A percentile compares a stretch with the other conserved stretches of the same genome.
Conservation (phyloP, 2,329 filamentous ascomycete genomes). For the Colletotrichum sublineola region DNA sequence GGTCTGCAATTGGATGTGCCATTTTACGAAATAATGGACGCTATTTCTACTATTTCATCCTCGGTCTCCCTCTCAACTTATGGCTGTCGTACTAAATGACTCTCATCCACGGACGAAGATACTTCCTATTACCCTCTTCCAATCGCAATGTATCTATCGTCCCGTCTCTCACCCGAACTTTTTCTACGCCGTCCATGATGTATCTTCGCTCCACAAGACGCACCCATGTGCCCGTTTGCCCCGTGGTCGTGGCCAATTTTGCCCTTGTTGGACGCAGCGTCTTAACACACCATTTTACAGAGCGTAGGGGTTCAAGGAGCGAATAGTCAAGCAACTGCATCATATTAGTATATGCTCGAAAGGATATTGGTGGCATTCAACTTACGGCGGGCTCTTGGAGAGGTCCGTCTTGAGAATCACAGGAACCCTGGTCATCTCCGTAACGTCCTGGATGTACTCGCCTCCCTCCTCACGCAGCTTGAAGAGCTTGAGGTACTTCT, state of each 20-base stretch:
- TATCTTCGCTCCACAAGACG: neutral
- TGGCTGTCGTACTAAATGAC: conserved; percentile 34
- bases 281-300: conserved; percentile 54
- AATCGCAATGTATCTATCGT: conserved; percentile 25
- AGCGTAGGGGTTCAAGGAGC: conserved; percentile 84
- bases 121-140: conserved; percentile 35
- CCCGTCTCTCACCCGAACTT: conserved; percentile 37
- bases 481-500: conserved; percentile 95
- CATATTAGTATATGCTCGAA: conserved; percentile 53
- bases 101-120: conserved; percentile 40
- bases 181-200: conserved; percentile 35
- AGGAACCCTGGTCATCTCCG: conserved; percentile 97
- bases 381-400: conserved; percentile 99
- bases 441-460: conserved; percentile 98
- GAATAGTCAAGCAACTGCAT: conserved; percentile 82
- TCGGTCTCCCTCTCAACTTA: conserved; percentile 30
- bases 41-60: conserved; percentile 42
- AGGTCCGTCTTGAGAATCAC: conserved; percentile 98
- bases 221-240: neutral
- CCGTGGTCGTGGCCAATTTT: conserved; percentile 7
- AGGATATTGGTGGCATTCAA: conserved; percentile 51
- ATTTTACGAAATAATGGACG: conserved; percentile 39
- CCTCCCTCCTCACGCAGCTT: conserved; percentile 91
- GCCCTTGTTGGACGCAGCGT: conserved; percentile 7
- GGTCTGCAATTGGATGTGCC: conserved; percentile 27